Percentiles rank a stretch among this genome's conserved stretches.
Evolutionary conservation across 306 rosid genomes (phyloP).

Genomic region (Malus sieversii): DNA sequence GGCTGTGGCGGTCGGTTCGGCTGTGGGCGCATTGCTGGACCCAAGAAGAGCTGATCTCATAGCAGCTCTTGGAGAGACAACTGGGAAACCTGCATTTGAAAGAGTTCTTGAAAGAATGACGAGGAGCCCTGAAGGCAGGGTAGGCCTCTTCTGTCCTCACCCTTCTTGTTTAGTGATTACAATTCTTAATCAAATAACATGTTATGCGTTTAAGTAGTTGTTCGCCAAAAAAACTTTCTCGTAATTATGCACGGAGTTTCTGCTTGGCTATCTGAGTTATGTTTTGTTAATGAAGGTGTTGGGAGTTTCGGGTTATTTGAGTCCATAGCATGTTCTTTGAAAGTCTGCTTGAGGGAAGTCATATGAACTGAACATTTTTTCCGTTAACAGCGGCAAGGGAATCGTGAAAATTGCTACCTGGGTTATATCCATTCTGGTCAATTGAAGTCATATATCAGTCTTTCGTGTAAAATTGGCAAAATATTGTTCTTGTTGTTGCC

Average conservation of each 20-base stretch:
- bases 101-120: slow-evolving; percentile 79
- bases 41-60: slow-evolving; percentile 91
- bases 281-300: not conserved
- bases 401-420: no score
- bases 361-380: no score
- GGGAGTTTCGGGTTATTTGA: not conserved
- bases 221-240: not conserved
- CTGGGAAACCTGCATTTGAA: slow-evolving; percentile 86
- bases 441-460: not conserved
- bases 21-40: slow-evolving; percentile 82
- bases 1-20: slow-evolving; percentile 85
- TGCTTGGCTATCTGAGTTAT: not conserved
- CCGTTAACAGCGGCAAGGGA: no score
- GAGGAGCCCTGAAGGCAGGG: slow-evolving; percentile 67
- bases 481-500: not conserved
- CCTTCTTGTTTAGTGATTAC: not conserved
- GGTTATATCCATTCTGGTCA: no score
- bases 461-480: not conserved
- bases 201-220: not conserved
- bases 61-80: slow-evolving; percentile 94
- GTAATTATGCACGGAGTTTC: not conserved
- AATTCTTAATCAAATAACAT: not conserved
- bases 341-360: not conserved
- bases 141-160: slow-evolving; percentile 10
- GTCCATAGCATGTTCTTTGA: not conserved